Percentiles rank a stretch among this genome's conserved stretches.
Conservation (phyloP, 345 rosid species). For the Eucalyptus microcorys region DNA sequence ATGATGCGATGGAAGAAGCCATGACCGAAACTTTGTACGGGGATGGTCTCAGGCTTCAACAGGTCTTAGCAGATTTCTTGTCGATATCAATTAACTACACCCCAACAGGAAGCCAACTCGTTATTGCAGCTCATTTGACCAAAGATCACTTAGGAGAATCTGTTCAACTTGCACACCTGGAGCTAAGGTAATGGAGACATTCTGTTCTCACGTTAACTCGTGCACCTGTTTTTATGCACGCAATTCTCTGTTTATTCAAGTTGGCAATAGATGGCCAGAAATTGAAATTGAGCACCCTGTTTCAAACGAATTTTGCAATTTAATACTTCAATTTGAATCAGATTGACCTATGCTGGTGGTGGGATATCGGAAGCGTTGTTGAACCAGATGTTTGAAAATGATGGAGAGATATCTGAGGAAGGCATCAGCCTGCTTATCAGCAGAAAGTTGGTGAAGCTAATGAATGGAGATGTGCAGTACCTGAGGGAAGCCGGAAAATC, state of each 20-base stretch:
- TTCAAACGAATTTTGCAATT: background rate
- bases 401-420: constrained; percentile 55
- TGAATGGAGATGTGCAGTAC: constrained; percentile 89
- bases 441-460: constrained; percentile 64
- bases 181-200: constrained; percentile 43
- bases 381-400: constrained; percentile 65
- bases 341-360: constrained; percentile 54
- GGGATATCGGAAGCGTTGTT: constrained; percentile 64
- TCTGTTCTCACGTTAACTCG: background rate
- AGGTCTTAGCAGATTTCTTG: constrained; percentile 69
- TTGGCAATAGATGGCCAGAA: background rate
- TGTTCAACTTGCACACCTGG: constrained; percentile 60
- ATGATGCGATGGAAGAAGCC: constrained; percentile 38
- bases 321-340: constrained; percentile 2
- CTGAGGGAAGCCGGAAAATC: constrained; percentile 76
- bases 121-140: constrained; percentile 39
- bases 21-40: constrained; percentile 56
- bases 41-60: constrained; percentile 81
- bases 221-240: background rate
- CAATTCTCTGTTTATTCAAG: background rate
- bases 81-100: constrained; percentile 37
- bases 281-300: background rate
- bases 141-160: constrained; percentile 59
- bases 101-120: constrained; percentile 50
- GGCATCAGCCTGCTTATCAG: constrained; percentile 70